Evolutionary conservation across 352 stramenopile genomes (phyloP).

Genomic region (Pythium phragmiticola): DNA sequence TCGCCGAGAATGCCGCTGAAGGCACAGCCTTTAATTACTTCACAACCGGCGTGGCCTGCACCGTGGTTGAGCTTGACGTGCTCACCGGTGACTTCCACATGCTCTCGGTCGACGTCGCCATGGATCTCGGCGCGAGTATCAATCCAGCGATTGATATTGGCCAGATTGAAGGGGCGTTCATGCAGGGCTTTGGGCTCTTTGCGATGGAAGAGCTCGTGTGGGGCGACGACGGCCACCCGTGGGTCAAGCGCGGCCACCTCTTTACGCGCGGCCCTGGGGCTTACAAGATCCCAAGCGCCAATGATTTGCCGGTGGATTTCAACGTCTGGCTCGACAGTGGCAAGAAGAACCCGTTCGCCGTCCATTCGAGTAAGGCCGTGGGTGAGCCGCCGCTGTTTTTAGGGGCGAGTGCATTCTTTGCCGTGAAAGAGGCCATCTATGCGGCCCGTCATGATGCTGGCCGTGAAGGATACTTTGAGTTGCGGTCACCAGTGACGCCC

Average conservation of each 20-base stretch:
- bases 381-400: constrained; percentile 96
- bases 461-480: constrained; percentile 59
- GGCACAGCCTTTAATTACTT: constrained; percentile 96
- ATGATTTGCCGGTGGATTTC: constrained; percentile 94
- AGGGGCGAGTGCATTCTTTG: constrained; percentile 93
- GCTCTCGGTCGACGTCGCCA: constrained; percentile 79
- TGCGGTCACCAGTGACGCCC: constrained; percentile 77
- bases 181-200: constrained; percentile 95
- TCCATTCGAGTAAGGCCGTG: constrained; percentile 96
- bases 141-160: constrained; percentile 97
- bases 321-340: constrained; percentile 93
- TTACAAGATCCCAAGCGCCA: constrained; percentile 98
- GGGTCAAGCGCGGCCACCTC: constrained; percentile 89
- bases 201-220: constrained; percentile 95
- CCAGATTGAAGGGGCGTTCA: constrained; percentile 97
- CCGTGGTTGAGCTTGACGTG: constrained; percentile 94
- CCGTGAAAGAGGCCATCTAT: constrained; percentile 94
- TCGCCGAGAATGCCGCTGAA: constrained; percentile 87
- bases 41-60: constrained; percentile 92
- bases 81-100: constrained; percentile 93
- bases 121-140: constrained; percentile 94
- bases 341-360: constrained; percentile 92
- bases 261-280: constrained; percentile 94
- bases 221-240: constrained; percentile 93
- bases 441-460: constrained; percentile 72